phyloP scores from a whole-genome alignment of 129 eudicot species.

The Flaveria brownii region DNA sequence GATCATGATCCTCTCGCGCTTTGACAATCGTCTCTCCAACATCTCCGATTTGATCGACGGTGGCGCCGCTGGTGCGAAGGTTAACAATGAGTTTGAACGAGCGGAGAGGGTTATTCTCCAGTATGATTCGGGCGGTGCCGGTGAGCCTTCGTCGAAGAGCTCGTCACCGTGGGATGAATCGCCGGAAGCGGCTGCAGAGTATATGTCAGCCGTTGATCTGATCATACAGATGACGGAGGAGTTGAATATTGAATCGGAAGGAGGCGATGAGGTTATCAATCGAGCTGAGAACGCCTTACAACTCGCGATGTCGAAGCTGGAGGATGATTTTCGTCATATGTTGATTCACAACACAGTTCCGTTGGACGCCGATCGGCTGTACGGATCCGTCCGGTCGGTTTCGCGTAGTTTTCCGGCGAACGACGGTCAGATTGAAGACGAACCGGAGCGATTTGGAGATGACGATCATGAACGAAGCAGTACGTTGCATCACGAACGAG shows the following conservation, averaged over 20 bases:
- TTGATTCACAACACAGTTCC: conserved; percentile 57
- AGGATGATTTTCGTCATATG: conserved; percentile 66
- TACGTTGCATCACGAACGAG: conserved; percentile 52
- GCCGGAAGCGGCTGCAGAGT: conserved; percentile 37
- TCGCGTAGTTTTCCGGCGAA: conserved; percentile 29
- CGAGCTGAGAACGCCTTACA: conserved; percentile 80
- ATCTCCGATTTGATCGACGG: conserved; percentile 50
- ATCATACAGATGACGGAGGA: conserved; percentile 55
- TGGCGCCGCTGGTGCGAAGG: background rate
- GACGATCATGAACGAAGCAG: conserved; percentile 39
- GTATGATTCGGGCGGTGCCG: conserved; percentile 33
- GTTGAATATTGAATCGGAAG: conserved; percentile 20
- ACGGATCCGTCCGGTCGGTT: conserved; percentile 48
- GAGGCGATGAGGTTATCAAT: conserved; percentile 37
- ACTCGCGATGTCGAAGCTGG: conserved; percentile 71
- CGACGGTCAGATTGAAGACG: conserved; percentile 35
- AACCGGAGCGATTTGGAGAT: conserved; percentile 29
- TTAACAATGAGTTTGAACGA: conserved; percentile 39
- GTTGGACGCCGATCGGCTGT: conserved; percentile 53
- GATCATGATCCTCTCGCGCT: conserved; percentile 62
- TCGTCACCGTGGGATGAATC: conserved; percentile 33
- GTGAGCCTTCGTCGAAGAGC: conserved; percentile 11
- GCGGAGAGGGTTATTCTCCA: conserved; percentile 62
- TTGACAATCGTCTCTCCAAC: conserved; percentile 74
- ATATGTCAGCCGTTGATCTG: conserved; percentile 61